Evolutionary conservation across 495 filamentous ascomycete species (phyloP).

Genomic region (Xylaria bambusicola): DNA sequence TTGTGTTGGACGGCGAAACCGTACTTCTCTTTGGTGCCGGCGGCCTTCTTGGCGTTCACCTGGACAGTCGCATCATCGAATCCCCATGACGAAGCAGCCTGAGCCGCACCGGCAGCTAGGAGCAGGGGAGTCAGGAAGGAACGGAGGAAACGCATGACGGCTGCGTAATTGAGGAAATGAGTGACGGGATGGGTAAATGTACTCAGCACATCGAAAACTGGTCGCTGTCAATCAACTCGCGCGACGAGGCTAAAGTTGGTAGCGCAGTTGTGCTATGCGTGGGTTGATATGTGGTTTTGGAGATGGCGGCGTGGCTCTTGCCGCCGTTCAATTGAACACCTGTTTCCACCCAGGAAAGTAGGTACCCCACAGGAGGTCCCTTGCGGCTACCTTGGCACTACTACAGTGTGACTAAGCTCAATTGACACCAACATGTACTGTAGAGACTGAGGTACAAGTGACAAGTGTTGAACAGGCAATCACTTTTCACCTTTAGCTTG

Average conservation of each 20-base stretch:
- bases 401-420: neutral
- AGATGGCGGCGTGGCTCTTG: conserved; percentile 2
- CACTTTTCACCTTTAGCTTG: too few relatives aligned
- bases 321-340: conserved; percentile 18
- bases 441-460: too few relatives aligned
- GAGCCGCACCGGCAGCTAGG: conserved; percentile 45
- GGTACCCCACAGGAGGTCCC: neutral
- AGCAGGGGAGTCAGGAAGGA: conserved; percentile 53
- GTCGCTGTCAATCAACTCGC: neutral
- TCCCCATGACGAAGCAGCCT: conserved; percentile 76
- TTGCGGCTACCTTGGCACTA: neutral
- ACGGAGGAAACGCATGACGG: conserved; percentile 51
- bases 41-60: conserved; percentile 69
- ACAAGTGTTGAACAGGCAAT: too few relatives aligned
- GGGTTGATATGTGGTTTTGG: too few relatives aligned
- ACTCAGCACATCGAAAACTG: conserved; percentile 10
- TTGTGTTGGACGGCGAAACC: too few relatives aligned
- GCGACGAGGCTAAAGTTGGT: conserved; percentile 8
- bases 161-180: neutral
- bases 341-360: conserved; percentile 14
- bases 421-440: neutral
- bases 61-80: conserved; percentile 84
- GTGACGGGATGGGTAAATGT: neutral
- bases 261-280: neutral
- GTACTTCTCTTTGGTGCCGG: conserved; percentile 73